These are phyloP conservation scores for Helicosporidium sp. DNA, from an alignment of 139 green algal species.

Conservation along the genomic window DNA sequence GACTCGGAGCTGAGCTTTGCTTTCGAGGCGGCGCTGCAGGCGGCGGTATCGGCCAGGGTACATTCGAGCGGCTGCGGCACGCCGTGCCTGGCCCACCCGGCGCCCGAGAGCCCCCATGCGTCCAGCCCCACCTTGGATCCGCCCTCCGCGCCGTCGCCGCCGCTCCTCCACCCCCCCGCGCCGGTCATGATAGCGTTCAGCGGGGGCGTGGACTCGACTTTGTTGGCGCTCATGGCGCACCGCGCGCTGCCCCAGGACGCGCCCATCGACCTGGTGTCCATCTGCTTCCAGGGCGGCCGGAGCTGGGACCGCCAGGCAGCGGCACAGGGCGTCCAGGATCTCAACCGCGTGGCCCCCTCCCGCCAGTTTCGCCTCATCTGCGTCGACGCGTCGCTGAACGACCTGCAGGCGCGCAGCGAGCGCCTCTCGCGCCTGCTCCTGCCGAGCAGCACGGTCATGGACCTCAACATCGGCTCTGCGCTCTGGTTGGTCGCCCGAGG, in stretches of 20 bases:
- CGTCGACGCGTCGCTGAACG: slow-evolving; percentile 48
- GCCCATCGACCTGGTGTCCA: slow-evolving; percentile 64
- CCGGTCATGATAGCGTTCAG: slow-evolving; percentile 69
- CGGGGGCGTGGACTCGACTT: slow-evolving; percentile 66
- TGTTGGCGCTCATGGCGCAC: slow-evolving; percentile 57
- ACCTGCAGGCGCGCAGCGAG: slow-evolving; percentile 30
- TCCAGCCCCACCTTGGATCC: background rate
- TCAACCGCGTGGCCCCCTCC: slow-evolving; percentile 26
- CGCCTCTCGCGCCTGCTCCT: slow-evolving; percentile 53
- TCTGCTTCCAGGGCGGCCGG: slow-evolving; percentile 66
- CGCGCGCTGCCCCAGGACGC: slow-evolving; percentile 19
- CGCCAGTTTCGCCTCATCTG: slow-evolving; percentile 60
- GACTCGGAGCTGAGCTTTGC: background rate
- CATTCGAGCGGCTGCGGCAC: slow-evolving; percentile 8
- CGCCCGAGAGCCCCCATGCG: slow-evolving; percentile 1
- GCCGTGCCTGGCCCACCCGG: slow-evolving; percentile 24
- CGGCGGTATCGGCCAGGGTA: no score
- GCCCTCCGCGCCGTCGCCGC: background rate
- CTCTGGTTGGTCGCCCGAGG: slow-evolving; percentile 61
- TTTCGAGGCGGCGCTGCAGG: background rate
- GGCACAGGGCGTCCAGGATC: slow-evolving; percentile 38
- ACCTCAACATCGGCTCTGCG: slow-evolving; percentile 81
- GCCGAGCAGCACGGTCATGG: slow-evolving; percentile 73
- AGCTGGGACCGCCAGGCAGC: slow-evolving; percentile 59
- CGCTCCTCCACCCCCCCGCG: slow-evolving; percentile 5